Evolutionary conservation across 352 stramenopile species (phyloP), one percentile per base, ranked within the genome.

Genomic region (Globisporangium splendens): DNA sequence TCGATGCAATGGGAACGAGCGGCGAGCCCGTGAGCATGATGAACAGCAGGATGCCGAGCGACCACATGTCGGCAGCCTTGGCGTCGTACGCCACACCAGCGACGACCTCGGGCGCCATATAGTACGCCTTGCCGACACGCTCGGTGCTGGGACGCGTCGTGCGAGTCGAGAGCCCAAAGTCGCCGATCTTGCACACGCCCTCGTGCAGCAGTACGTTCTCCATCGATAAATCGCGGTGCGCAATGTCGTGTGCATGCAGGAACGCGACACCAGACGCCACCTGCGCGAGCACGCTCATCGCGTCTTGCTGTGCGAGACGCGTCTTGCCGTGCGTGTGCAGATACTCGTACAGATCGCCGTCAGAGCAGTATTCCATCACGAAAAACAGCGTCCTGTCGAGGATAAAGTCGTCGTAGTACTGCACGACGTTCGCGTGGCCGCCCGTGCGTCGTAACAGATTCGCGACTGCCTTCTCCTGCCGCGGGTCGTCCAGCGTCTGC

Each of bases 1-100:
- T 8, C 1, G 62, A 66, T 3, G 75, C 73, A 47, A 77, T 75
- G 11, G 71, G 70, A 1, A 85, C 62, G 1, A 84, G 68, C 41
- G 73, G 75, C 11, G 75, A 73, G 3, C 78, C 78, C 1, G 76
- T 70, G 18, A 88, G 63, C 72, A 86, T 83, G 50, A 86, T 79
- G 22, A 73, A 78, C 20, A 88, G 68, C 70, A 88, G 46, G 39
- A 88, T 70, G 17, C 78, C 75, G 2, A 86, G 65, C 14, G 78
- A 88, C 78, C 78, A 88, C 17, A 83, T 73, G 33, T 88, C 78
- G n/a, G 72, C 74, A 24, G 56, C 46, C 28, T 78, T 48, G 2
- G 78, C 66, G 55, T 85, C 63, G 55, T 85, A 84, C 31, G 43
- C 59, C 1, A 56, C 41, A 1, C 67, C 66, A 10, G 68, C 59